Percentiles rank a stretch among this genome's conserved stretches.
Evolutionary conservation across 495 filamentous ascomycete species (phyloP).

Genomic region (Viridothelium virens): DNA sequence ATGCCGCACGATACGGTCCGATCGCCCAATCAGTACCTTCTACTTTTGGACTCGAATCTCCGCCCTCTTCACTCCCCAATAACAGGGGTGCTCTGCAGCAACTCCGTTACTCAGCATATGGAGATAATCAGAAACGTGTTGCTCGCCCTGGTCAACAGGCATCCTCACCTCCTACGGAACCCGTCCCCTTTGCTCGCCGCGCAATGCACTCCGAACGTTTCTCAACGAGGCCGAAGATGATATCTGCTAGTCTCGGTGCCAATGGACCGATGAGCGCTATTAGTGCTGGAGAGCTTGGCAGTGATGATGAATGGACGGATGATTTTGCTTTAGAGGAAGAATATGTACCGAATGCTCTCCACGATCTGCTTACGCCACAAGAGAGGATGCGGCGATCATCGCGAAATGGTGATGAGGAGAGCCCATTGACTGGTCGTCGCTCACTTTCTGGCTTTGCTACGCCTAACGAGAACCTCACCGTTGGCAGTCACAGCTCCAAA

Average conservation of each 20-base stretch:
- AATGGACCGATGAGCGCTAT: conserved; percentile 40
- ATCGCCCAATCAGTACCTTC: conserved; percentile 89
- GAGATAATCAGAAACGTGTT: conserved; percentile 36
- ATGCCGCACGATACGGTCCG: conserved; percentile 79
- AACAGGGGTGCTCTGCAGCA: conserved; percentile 59
- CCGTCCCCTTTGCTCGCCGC: conserved; percentile 52
- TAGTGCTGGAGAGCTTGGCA: background rate
- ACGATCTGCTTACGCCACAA: conserved; percentile 85
- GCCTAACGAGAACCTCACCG: conserved; percentile 41
- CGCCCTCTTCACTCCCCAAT: conserved; percentile 62
- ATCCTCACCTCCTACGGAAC: conserved; percentile 59
- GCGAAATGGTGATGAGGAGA: conserved; percentile 52
- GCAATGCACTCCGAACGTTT: conserved; percentile 81
- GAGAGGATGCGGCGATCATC: conserved; percentile 82
- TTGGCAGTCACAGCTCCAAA: conserved; percentile 50
- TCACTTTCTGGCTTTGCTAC: conserved; percentile 56
- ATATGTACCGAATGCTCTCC: conserved; percentile 74
- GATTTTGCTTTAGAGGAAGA: conserved; percentile 91
- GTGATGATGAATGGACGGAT: conserved; percentile 68
- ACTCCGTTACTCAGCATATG: conserved; percentile 78
- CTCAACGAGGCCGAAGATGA: conserved; percentile 56
- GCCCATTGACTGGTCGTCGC: conserved; percentile 45
- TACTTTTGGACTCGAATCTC: conserved; percentile 85
- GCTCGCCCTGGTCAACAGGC: conserved; percentile 42
- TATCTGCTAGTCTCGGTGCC: conserved; percentile 73